Base-by-base conservation (phyloP, 495 filamentous ascomycete genomes). In the Penicillium paxilli region DNA sequence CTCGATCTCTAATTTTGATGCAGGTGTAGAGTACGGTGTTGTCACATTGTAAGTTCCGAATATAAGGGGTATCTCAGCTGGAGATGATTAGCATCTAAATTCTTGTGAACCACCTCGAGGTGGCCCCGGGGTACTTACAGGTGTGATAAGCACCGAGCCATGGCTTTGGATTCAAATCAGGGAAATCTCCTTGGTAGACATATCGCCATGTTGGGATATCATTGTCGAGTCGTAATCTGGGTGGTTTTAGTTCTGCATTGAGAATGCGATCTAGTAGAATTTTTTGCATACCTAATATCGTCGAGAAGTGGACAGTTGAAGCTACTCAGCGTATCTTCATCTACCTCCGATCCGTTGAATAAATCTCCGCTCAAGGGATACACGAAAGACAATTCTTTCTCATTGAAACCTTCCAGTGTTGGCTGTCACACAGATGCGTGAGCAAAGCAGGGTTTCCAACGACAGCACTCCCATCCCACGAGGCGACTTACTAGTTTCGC, bases 101-200 rank as follows among this genome's bases (percentile, higher is more conserved):
- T 25, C 23, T 16, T 28, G n/a, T 54, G 1, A 41, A 40, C n/a
- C n/a, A n/a, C n/a, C n/a, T n/a, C n/a, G n/a, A n/a, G n/a, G n/a
- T n/a, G n/a, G n/a, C n/a, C 3, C 12, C 19, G 12, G n/a, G n/a
- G 0, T 9, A 54, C 24, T 7, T 72, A 33, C 69, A 66, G 2
- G 65, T 68, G 49, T 83, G 80, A 44, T 79, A 83, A n/a, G 80
- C 78, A 7, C 78, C 78, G 52, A 80, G 68, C 74, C 74, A 77
- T 17, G 52, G 6, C 24, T 60, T 65, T 0, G 69, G 68, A 17
- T 67, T 76, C 9, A 83, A 21, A 42, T 73, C 79, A 12, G 67
- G 57, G 51, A 73, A 83, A 42, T 74, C 78, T 0, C 79, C 80
- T 12, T 67, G 67, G 47, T 80, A 80, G 49, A 75, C 64, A 55